A percentile compares a stretch with the other conserved stretches of the same genome.
Conservation (phyloP, 2,329 filamentous ascomycete species). For the Davidsoniella virescens region DNA sequence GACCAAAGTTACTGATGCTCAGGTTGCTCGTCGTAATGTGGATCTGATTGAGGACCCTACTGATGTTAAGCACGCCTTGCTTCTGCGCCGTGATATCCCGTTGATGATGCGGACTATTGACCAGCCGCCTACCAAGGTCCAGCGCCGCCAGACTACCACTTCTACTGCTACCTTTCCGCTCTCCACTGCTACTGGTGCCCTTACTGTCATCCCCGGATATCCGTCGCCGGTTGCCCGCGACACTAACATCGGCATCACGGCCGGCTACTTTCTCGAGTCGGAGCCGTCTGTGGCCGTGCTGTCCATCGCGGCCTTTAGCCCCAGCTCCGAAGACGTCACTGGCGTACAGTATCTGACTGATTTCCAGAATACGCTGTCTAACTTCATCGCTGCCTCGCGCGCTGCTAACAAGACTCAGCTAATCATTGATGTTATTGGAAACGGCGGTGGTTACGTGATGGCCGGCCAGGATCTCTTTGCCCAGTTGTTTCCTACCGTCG, state of each 20-base stretch:
- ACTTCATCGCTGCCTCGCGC: slow-evolving; percentile 19
- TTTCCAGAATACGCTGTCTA: slow-evolving; percentile 19
- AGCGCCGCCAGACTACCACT: background rate
- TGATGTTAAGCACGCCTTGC: no score
- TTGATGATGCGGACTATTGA: no score
- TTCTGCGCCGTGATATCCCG: no score
- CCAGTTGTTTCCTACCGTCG: slow-evolving; percentile 34
- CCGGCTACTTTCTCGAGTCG: slow-evolving; percentile 23
- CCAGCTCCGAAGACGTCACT: slow-evolving; percentile 13
- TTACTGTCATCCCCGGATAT: slow-evolving; percentile 15
- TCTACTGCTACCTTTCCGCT: no score
- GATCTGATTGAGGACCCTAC: slow-evolving; percentile 19
- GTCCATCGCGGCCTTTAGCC: slow-evolving; percentile 17
- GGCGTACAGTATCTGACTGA: slow-evolving; percentile 16
- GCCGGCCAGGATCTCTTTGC: slow-evolving; percentile 48
- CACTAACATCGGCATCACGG: slow-evolving; percentile 17
- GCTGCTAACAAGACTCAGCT: slow-evolving; percentile 40
- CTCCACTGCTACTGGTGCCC: background rate
- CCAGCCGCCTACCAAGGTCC: no score
- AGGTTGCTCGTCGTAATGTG: slow-evolving; percentile 16
- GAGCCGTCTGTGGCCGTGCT: slow-evolving; percentile 22
- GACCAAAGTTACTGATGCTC: slow-evolving; percentile 3
- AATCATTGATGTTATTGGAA: slow-evolving; percentile 41
- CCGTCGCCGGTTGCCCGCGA: slow-evolving; percentile 20
- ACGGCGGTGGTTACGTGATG: slow-evolving; percentile 41